phyloP scores from a whole-genome alignment of 2,329 filamentous ascomycete species.

The Fusarium sp. region DNA sequence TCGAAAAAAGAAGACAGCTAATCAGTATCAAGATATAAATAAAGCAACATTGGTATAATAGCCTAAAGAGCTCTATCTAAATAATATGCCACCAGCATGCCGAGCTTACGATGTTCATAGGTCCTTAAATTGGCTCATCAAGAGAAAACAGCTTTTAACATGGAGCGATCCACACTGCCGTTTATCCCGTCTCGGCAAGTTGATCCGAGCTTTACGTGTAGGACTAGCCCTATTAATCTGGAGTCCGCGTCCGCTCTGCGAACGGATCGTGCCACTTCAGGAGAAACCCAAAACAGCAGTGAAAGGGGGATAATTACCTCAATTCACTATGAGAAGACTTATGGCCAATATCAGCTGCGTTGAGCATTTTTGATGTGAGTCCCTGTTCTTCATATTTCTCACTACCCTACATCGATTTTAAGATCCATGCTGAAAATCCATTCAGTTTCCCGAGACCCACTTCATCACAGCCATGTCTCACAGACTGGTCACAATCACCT shows the following conservation, averaged over 20 bases:
- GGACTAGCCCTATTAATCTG: not conserved
- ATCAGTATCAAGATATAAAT: too few relatives aligned
- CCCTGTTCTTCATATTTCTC: not conserved
- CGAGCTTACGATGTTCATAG: fast-evolving
- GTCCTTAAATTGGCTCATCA: fast-evolving
- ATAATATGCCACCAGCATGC: not conserved
- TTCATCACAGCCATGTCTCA: not conserved
- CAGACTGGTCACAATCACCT: not conserved
- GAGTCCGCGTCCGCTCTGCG: not conserved
- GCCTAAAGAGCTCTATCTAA: too few relatives aligned
- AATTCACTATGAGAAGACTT: fast-evolving
- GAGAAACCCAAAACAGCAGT: not conserved
- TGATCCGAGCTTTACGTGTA: not conserved
- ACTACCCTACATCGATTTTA: not conserved
- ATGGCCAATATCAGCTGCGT: fast-evolving
- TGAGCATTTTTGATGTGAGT: not conserved
- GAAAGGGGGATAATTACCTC: not conserved
- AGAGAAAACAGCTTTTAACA: not conserved
- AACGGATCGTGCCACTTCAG: not conserved
- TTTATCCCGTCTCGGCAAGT: not conserved
- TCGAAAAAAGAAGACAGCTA: fast-evolving
- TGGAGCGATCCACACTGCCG: not conserved
- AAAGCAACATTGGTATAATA: too few relatives aligned
- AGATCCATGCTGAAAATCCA: not conserved
- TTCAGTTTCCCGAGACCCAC: too few relatives aligned